A percentile compares a stretch with the other conserved stretches of the same genome.
Evolutionary conservation across 2,329 filamentous ascomycete species (phyloP).

Genomic region (Leptographium wingfieldii): DNA sequence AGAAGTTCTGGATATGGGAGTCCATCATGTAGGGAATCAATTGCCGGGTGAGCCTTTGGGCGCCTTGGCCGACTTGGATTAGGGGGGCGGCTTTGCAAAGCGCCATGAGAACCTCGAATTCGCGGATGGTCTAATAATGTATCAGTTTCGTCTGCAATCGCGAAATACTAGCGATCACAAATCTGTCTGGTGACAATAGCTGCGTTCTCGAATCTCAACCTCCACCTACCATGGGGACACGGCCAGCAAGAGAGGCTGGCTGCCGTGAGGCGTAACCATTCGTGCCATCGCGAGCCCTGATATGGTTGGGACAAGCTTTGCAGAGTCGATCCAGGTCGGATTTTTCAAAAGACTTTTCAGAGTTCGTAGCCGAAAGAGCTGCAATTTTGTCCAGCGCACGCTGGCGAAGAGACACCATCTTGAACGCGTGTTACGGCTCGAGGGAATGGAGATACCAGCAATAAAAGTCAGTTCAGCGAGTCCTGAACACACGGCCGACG

Average conservation of each 20-base stretch:
- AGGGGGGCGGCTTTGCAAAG: constrained; percentile 80
- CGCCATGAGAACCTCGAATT: constrained; percentile 83
- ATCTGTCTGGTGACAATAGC: background rate
- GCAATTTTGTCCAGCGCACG: constrained; percentile 54
- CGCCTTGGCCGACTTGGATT: constrained; percentile 57
- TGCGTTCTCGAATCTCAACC: background rate
- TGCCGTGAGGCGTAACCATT: constrained; percentile 35
- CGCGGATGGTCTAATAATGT: constrained; percentile 56
- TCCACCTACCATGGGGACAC: constrained; percentile 46
- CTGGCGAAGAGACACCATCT: constrained; percentile 42
- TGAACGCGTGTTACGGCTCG: background rate
- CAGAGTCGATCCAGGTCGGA: constrained; percentile 52
- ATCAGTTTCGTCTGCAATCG: background rate
- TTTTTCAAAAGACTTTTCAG: constrained; percentile 42
- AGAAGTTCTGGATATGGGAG: constrained; percentile 66
- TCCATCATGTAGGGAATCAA: constrained; percentile 77
- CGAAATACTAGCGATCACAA: background rate
- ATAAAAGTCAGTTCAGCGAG: background rate
- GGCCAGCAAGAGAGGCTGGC: constrained; percentile 28
- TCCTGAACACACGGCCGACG: background rate
- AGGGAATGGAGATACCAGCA: background rate
- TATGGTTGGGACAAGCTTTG: constrained; percentile 39
- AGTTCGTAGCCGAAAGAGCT: constrained; percentile 43
- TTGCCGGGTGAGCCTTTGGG: constrained; percentile 65
- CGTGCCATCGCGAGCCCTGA: constrained; percentile 27